phyloP scores from a whole-genome alignment of 306 rosid species.

The Canavalia gladiata region DNA sequence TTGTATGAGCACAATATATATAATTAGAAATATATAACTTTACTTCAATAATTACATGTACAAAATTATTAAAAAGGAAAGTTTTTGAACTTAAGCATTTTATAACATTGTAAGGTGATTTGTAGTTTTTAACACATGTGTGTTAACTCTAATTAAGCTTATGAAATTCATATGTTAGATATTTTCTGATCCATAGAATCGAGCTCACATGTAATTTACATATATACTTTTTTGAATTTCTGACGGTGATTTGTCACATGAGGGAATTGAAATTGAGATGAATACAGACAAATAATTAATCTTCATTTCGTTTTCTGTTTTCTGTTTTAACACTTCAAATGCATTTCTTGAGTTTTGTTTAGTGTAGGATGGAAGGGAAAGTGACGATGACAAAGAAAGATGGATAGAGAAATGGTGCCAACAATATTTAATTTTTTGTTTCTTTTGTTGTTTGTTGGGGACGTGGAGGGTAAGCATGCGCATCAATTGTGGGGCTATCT shows the following conservation, averaged over 20 bases:
- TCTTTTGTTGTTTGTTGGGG: slow-evolving; percentile 31
- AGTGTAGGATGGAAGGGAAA: slow-evolving; percentile 34
- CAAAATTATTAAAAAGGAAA: too few relatives aligned
- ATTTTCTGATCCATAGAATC: not conserved
- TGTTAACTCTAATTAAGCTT: too few relatives aligned
- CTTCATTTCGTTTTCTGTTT: not conserved
- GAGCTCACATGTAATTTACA: not conserved
- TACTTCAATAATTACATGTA: too few relatives aligned
- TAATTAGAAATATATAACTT: too few relatives aligned
- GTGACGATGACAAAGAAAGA: not conserved
- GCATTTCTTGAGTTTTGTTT: not conserved
- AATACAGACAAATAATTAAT: slow-evolving; percentile 22
- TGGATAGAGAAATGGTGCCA: slow-evolving; percentile 1
- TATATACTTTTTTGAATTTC: not conserved
- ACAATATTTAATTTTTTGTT: slow-evolving; percentile 25
- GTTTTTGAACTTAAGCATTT: too few relatives aligned
- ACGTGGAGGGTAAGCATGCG: slow-evolving; percentile 58
- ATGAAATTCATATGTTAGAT: not conserved
- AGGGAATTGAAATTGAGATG: not conserved
- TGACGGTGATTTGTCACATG: slow-evolving; percentile 21
- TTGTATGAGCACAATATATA: too few relatives aligned
- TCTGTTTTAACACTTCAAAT: not conserved
- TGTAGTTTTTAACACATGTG: not conserved
- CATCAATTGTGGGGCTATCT: slow-evolving; percentile 55
- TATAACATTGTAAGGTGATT: not conserved